Percentiles rank a stretch among this genome's conserved stretches.
phyloP scores from a whole-genome alignment of 2,329 filamentous ascomycete species.

The Thielaviopsis euricoi region DNA sequence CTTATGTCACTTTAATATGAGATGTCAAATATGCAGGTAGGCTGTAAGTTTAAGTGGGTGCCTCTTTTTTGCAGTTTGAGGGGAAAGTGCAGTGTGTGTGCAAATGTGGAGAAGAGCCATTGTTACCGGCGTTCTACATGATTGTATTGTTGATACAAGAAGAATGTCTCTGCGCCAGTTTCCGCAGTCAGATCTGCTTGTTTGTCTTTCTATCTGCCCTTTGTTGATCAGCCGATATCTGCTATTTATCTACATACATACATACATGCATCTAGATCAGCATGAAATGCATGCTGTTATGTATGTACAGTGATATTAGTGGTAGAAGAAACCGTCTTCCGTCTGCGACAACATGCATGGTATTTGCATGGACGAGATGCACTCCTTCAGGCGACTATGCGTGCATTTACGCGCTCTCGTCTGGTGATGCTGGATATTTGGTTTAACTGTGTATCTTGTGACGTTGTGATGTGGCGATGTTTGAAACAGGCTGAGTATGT shows the following conservation, averaged over 20 bases:
- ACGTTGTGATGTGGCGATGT: neutral
- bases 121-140: too few relatives aligned
- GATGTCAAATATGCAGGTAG: neutral
- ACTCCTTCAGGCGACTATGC: neutral
- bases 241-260: too few relatives aligned
- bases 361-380: neutral
- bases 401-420: neutral
- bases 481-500: too few relatives aligned
- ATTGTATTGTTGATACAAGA: too few relatives aligned
- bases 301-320: neutral
- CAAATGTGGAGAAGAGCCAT: neutral
- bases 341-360: neutral
- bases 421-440: neutral
- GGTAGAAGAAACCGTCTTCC: neutral
- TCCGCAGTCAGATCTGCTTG: too few relatives aligned
- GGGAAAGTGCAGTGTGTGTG: too few relatives aligned
- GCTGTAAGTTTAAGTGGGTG: neutral
- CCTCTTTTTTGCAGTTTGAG: neutral
- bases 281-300: neutral
- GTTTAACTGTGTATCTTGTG: neutral
- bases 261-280: too few relatives aligned
- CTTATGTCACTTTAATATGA: neutral
- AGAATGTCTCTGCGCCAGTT: too few relatives aligned
- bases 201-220: too few relatives aligned
- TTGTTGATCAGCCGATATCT: too few relatives aligned